Base-by-base conservation (phyloP, 2,329 filamentous ascomycete genomes). In the Colletotrichum australisinense region DNA sequence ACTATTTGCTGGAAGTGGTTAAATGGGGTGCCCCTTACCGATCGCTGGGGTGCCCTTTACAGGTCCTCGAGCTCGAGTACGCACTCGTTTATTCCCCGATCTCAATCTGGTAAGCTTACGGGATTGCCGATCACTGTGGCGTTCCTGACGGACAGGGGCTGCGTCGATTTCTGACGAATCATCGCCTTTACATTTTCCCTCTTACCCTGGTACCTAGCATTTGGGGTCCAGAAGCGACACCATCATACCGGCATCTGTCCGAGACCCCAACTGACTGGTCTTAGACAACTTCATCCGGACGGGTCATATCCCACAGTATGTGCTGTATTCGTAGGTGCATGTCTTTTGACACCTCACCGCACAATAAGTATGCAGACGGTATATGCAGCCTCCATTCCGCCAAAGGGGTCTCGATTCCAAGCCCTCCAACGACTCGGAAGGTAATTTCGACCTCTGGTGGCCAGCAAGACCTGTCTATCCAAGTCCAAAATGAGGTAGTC, bases 101-200 rank as follows among this genome's bases (percentile, higher is more conserved):
- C 72, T 62, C 49, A 67, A 73, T 52, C 22, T 16, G 74, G 73
- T 65, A 75, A 73, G 63, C 69, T 63, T 60, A 69, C 74, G 74
- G 74, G 58, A 70, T 66, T 56, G 73, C 74, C 74, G 74, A 76
- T 71, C 73, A 72, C 42, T 57, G 69, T 74, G 74, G 74, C 74
- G 74, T 64, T 68, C 74, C 74, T 76, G 69, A 76, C 58, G 24
- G 56, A 66, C 73, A 52, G 38, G 69, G 74, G 73, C 59, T 16
- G 26, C 42, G 19, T 16, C 53, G 38, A 30, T 32, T 28, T 19
- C 6, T 28, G 62, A 63, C 66, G 63, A 74, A 74, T 69, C 14
- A 35, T 12, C 28, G 35, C 32, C 32, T 59, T 53, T 26, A 35
- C 28, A 35, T 11, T 26, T 53, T 42, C 57, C 49, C n/a, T 53